Evolutionary conservation across 1,284 basidiomycete species (phyloP), one percentile per base, ranked within the genome.

Genomic region (Apiotrichum veenhuisii): DNA sequence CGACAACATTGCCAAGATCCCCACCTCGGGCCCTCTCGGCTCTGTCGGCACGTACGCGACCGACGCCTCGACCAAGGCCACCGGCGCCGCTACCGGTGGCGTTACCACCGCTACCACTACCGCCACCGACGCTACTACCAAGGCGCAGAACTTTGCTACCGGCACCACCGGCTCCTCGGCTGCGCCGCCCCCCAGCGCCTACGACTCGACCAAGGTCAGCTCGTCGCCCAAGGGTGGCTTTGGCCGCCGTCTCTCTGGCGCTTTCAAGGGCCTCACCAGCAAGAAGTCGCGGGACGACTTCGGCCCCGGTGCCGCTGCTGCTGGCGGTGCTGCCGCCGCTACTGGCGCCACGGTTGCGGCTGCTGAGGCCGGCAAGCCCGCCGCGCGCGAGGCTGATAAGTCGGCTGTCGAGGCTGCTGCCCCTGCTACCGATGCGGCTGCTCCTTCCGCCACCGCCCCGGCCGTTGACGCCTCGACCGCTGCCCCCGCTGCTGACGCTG

Each of bases 91-190:
- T 57, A 38, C 36, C 14, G 36, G 36, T 7, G 47, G 36, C 12
- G 55, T 64, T 17, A 50, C 55, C 44, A 48, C 48, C n/a, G 55
- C 54, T n/a, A 47, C 46, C 58, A 45, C 27, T 27, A 18, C 27
- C 27, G 18, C 44, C 9, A 20, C 59, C 20, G 46, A 55, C 46
- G 50, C 62, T n/a, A 48, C 62, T 36, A 41, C 40, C 5, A 20
- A 20, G 7, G 50, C 50, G 7, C 40, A 51, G 33, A 58, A 61
- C 53, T 25, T 50, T 26, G 36, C 27, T 25, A n/a, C 38, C 27
- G 41, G 48, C 33, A 30, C 23, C 40, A 20, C 10, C n/a, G 14
- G 17, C n/a, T n/a, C n/a, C 23, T 20, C 50, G 10, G 33, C 38
- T 23, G 38, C 20, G n/a, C 22, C n/a, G n/a, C n/a, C n/a, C n/a